Conservation (phyloP, 1,139 yeast genomes). For the Starmera stellimalicola region DNA sequence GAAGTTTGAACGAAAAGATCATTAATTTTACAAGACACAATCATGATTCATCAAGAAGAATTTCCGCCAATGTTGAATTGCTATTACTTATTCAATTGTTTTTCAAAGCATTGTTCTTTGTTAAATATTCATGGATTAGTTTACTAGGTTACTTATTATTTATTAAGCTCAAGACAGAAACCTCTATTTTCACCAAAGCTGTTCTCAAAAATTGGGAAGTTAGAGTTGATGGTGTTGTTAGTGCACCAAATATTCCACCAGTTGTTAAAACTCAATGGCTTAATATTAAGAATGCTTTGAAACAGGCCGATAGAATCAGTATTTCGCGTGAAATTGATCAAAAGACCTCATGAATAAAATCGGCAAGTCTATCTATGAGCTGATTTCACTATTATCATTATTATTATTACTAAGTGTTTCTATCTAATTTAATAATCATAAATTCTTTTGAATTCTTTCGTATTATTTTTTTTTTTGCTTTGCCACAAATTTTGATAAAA, state of each 20-base stretch:
- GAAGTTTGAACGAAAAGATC: constrained; percentile 32
- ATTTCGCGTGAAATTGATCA: constrained; percentile 9
- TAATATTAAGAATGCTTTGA: constrained; percentile 38
- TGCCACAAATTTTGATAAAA: too few relatives aligned
- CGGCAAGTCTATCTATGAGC: constrained; percentile 1
- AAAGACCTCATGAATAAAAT: constrained; percentile 1
- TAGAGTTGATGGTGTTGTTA: constrained; percentile 54
- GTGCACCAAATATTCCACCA: constrained; percentile 51
- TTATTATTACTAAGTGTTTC: background rate
- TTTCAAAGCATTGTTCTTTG: constrained; percentile 49
- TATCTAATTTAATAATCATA: too few relatives aligned
- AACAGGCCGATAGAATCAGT: constrained; percentile 11
- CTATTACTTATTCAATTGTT: constrained; percentile 40
- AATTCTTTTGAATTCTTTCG: too few relatives aligned
- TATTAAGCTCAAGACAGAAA: constrained; percentile 71
- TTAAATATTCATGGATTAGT: constrained; percentile 54
- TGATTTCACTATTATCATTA: background rate
- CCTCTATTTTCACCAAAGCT: constrained; percentile 63
- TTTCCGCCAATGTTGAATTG: constrained; percentile 68
- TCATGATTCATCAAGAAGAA: constrained; percentile 61
- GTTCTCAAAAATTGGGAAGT: constrained; percentile 66
- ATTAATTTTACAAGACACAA: constrained; percentile 48
- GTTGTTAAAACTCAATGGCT: constrained; percentile 53
- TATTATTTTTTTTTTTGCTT: too few relatives aligned
- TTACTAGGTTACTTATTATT: constrained; percentile 53